These are phyloP conservation scores for Selaginella tamariscina DNA, from an alignment of 75 land plant genomes.

Conservation along the genomic window DNA sequence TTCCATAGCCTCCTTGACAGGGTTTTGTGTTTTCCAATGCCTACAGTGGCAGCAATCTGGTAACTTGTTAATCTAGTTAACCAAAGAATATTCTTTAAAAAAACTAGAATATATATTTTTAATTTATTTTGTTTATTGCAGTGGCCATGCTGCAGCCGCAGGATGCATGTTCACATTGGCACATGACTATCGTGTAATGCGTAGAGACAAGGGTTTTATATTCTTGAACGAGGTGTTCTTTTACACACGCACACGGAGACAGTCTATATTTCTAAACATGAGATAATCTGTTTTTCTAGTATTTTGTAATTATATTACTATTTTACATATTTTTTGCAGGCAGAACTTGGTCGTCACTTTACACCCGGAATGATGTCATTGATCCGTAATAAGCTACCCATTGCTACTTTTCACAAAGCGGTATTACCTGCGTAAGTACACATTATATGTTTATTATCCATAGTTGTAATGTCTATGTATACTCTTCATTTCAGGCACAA, in stretches of 20 bases:
- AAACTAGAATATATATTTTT: neutral
- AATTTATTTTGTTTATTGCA: neutral
- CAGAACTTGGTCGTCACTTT: conserved; percentile 8
- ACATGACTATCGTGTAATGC: conserved; percentile 2
- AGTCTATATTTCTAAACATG: too few species aligned
- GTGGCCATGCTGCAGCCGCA: neutral
- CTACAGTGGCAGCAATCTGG: neutral
- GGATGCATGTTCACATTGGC: neutral
- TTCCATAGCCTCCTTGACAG: neutral
- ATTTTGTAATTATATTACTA: neutral
- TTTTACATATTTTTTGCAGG: neutral
- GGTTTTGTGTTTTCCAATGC: neutral
- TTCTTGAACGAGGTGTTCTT: neutral
- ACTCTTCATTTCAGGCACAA: neutral
- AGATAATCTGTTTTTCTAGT: neutral
- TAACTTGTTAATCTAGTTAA: neutral
- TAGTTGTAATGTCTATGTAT: too few species aligned
- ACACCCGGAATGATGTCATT: conserved; percentile 18
- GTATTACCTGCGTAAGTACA: conserved; percentile 10
- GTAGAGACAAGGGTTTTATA: neutral
- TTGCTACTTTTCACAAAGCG: conserved; percentile 13
- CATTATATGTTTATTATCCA: too few species aligned
- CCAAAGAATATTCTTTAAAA: too few species aligned
- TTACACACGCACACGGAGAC: too few species aligned
- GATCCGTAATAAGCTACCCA: conserved; percentile 10